Evolutionary conservation across 345 rosid species (phyloP).

Genomic region (Brassica nigra): DNA sequence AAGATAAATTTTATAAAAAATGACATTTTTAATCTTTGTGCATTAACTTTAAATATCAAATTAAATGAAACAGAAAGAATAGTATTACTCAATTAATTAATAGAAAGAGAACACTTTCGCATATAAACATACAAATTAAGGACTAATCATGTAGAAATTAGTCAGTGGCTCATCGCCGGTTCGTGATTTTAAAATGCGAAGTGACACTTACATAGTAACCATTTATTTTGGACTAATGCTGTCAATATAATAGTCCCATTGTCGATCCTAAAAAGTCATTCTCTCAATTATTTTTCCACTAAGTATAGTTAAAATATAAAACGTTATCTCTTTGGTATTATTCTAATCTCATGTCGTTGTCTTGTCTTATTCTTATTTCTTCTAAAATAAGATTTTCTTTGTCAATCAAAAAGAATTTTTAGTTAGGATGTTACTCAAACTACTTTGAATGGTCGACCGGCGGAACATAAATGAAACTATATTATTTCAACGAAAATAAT

Average conservation of each 20-base stretch:
- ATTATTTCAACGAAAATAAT: background rate
- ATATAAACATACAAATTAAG: background rate
- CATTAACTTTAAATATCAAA: no score
- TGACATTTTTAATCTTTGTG: no score
- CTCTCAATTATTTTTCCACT: constrained; percentile 11
- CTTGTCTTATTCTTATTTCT: background rate
- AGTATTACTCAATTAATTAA: background rate
- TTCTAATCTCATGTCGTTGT: background rate
- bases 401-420: background rate
- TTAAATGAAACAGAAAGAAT: no score
- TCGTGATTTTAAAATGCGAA: background rate
- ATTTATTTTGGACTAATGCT: constrained; percentile 29
- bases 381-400: background rate
- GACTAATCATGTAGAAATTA: background rate
- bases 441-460: background rate
- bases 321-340: constrained; percentile 22
- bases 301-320: background rate
- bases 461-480: background rate
- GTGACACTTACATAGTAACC: constrained; percentile 36
- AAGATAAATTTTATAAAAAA: no score
- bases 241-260: constrained; percentile 1
- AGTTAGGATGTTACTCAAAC: background rate
- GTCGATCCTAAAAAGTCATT: constrained; percentile 23
- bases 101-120: background rate
- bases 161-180: constrained; percentile 19